These are phyloP conservation scores for Xylaria sp. DNA, from an alignment of 2,329 filamentous ascomycete species.

Conservation along the genomic window DNA sequence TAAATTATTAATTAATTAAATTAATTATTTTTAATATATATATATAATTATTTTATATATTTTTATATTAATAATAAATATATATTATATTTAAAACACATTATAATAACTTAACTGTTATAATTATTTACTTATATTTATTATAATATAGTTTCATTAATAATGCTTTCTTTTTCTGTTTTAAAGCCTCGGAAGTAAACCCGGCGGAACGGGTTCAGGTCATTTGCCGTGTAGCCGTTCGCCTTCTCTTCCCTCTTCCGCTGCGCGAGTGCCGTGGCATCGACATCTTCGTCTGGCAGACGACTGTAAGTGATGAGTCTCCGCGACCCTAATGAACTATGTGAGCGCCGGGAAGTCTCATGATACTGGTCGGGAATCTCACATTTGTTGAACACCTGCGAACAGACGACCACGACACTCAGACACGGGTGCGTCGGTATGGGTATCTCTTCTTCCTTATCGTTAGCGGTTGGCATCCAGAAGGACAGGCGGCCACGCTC, in stretches of 20 bases:
- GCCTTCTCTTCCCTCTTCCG: conserved; percentile 35
- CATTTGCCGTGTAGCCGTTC: conserved; percentile 56
- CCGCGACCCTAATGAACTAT: conserved; percentile 68
- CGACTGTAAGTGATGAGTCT: conserved; percentile 85
- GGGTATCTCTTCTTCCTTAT: conserved; percentile 73
- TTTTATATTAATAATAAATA: no score
- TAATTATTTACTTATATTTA: not conserved
- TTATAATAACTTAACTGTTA: no score
- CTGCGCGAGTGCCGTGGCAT: conserved; percentile 43
- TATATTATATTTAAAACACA: no score
- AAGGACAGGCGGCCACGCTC: conserved; percentile 81
- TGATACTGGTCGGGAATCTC: conserved; percentile 31
- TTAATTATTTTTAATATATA: no score
- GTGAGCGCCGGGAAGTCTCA: conserved; percentile 12
- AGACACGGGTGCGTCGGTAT: conserved; percentile 78
- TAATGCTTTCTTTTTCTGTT: conserved; percentile 31
- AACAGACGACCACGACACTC: conserved; percentile 73
- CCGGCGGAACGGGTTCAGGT: conserved; percentile 63
- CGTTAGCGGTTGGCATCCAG: conserved; percentile 95
- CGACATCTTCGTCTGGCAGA: conserved; percentile 61
- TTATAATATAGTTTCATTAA: conserved; percentile 6
- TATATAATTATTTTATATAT: no score
- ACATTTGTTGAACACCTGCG: conserved; percentile 91
- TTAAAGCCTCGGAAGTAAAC: conserved; percentile 62
- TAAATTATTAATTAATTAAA: no score